A percentile compares a stretch with the other conserved stretches of the same genome.
Evolutionary conservation across 148 eudicot genomes (phyloP).

Genomic region (Talinum fruticosum): DNA sequence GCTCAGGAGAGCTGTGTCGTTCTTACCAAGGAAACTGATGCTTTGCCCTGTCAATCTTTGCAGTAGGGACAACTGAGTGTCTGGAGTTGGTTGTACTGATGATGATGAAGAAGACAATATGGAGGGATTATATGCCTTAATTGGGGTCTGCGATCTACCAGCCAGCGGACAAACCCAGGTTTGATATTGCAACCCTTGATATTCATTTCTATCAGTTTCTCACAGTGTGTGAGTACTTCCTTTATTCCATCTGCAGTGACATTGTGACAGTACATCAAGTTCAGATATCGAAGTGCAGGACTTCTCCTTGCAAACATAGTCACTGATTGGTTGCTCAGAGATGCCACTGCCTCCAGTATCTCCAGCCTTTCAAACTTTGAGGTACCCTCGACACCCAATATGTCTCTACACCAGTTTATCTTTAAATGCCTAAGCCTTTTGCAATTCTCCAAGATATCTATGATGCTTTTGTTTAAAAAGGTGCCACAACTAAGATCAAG

Average conservation of each 20-base stretch:
- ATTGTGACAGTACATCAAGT: conserved; percentile 5
- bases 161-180: conserved; percentile 7
- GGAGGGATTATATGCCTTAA: conserved; percentile 7
- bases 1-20: neutral
- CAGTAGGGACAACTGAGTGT: conserved; percentile 7
- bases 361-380: conserved; percentile 14
- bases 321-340: neutral
- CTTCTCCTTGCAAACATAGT: conserved; percentile 15
- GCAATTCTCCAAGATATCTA: conserved; percentile 9
- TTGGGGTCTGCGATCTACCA: neutral
- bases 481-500: conserved; percentile 16
- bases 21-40: neutral
- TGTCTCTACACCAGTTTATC: neutral
- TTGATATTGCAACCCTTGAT: conserved; percentile 9
- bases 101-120: neutral
- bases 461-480: neutral
- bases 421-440: conserved; percentile 7
- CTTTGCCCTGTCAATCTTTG: neutral
- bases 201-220: conserved; percentile 2
- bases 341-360: neutral
- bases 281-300: conserved; percentile 12
- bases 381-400: conserved; percentile 5
- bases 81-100: neutral
- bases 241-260: conserved; percentile 5
- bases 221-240: conserved; percentile 2